phyloP scores from a whole-genome alignment of 345 rosid genomes.

The Populus pruinosa region DNA sequence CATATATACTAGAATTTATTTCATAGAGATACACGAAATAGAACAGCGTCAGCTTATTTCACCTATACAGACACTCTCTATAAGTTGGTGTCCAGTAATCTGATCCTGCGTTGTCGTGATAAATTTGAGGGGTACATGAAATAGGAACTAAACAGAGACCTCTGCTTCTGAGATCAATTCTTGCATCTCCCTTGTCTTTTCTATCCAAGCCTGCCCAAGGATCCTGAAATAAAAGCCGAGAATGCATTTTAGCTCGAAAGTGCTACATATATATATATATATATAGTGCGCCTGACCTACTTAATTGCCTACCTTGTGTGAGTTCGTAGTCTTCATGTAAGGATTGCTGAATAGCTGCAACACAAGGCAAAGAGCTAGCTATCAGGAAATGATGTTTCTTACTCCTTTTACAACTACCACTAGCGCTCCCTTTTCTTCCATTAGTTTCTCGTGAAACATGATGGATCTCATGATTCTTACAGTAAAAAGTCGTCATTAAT shows the following conservation, averaged over 20 bases:
- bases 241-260: not conserved
- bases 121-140: slow-evolving; percentile 57
- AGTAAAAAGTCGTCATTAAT: not conserved
- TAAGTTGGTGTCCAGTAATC: slow-evolving; percentile 85
- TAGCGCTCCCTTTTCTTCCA: not conserved
- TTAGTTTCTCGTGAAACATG: not conserved
- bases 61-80: slow-evolving; percentile 69
- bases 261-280: no score
- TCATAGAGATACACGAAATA: not conserved
- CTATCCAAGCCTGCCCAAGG: slow-evolving; percentile 67
- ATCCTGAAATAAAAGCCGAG: slow-evolving; percentile 43
- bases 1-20: not conserved
- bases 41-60: not conserved
- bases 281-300: not conserved
- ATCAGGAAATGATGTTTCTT: not conserved
- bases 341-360: slow-evolving; percentile 75
- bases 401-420: not conserved
- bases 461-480: not conserved
- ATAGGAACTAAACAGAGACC: slow-evolving; percentile 85
- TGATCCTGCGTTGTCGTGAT: slow-evolving; percentile 60
- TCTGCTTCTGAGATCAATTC: slow-evolving; percentile 59
- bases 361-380: not conserved
- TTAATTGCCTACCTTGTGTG: slow-evolving; percentile 47
- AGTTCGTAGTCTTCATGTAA: slow-evolving; percentile 52
- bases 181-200: slow-evolving; percentile 49